These are phyloP conservation scores for Kurtzmaniella quercitrusa DNA, from an alignment of 1,139 yeast genomes.

Conservation along the genomic window DNA sequence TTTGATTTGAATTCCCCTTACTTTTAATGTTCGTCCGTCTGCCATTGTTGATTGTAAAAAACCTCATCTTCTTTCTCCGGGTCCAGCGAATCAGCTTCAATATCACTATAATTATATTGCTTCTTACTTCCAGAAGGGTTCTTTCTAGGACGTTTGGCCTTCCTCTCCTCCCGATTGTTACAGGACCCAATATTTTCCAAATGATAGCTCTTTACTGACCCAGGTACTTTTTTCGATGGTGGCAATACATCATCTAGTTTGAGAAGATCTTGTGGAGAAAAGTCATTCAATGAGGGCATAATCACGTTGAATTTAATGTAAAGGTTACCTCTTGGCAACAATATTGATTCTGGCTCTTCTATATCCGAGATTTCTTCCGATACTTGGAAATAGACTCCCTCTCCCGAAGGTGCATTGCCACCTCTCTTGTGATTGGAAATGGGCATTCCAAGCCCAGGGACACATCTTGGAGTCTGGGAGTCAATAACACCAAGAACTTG, in stretches of 20 bases:
- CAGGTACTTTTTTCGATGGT: background rate
- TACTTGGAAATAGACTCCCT: constrained; percentile 12
- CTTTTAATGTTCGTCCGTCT: constrained; percentile 5
- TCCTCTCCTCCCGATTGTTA: background rate
- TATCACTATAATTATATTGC: constrained; percentile 23
- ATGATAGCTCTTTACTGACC: background rate
- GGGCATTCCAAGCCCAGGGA: constrained; percentile 62
- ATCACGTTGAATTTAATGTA: constrained; percentile 39
- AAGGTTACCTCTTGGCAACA: constrained; percentile 33
- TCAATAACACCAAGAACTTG: constrained; percentile 44
- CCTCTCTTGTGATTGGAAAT: constrained; percentile 36
- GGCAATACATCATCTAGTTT: background rate
- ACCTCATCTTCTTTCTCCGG: constrained; percentile 20
- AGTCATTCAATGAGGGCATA: constrained; percentile 29
- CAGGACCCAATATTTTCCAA: constrained; percentile 22
- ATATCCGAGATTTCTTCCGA: constrained; percentile 14
- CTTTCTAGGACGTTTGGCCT: background rate
- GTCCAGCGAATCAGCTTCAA: constrained; percentile 15
- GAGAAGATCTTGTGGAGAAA: constrained; percentile 19
- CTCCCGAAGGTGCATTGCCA: background rate
- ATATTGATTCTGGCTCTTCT: constrained; percentile 13
- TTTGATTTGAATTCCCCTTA: no score
- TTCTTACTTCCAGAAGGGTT: background rate
- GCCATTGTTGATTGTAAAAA: constrained; percentile 20
- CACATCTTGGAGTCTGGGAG: constrained; percentile 44